These are phyloP conservation scores for Blastobotrys attinorum DNA, from an alignment of 805 yeast genomes.

Conservation along the genomic window DNA sequence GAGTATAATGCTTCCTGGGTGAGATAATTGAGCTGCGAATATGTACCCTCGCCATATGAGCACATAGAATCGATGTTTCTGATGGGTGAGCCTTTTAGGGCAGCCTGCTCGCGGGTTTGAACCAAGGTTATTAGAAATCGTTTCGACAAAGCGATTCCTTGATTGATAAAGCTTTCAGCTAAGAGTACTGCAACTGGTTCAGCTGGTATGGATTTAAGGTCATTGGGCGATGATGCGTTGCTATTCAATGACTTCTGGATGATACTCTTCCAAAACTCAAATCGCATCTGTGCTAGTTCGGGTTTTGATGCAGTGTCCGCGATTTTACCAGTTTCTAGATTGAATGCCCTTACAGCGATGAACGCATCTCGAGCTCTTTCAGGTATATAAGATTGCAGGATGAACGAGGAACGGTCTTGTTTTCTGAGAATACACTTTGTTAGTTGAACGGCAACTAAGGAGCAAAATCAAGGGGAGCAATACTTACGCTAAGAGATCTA, in stretches of 20 bases:
- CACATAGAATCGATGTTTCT: conserved; percentile 50
- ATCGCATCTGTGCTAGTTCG: conserved; percentile 38
- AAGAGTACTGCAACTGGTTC: conserved; percentile 62
- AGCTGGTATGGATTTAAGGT: conserved; percentile 29
- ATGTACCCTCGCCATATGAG: conserved; percentile 71
- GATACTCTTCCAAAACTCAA: conserved; percentile 68
- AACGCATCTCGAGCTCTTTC: conserved; percentile 52
- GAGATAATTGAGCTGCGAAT: conserved; percentile 64
- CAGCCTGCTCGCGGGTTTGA: conserved; percentile 48
- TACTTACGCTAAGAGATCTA: conserved; percentile 35
- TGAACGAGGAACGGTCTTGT: conserved; percentile 54
- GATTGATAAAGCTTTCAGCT: conserved; percentile 39
- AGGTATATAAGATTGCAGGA: conserved; percentile 65
- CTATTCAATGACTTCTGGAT: conserved; percentile 38
- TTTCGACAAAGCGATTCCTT: conserved; percentile 44
- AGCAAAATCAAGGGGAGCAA: no score
- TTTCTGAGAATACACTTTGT: no score
- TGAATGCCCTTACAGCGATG: conserved; percentile 58
- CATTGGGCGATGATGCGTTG: conserved; percentile 14
- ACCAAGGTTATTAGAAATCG: conserved; percentile 51
- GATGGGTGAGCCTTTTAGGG: conserved; percentile 38
- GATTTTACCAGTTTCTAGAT: conserved; percentile 52
- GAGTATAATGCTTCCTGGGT: conserved; percentile 50
- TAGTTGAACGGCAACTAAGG: no score
- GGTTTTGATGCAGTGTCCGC: conserved; percentile 33